Conservation (phyloP, 192 early-diverging fungal genomes). For the Geranomyces variabilis region DNA sequence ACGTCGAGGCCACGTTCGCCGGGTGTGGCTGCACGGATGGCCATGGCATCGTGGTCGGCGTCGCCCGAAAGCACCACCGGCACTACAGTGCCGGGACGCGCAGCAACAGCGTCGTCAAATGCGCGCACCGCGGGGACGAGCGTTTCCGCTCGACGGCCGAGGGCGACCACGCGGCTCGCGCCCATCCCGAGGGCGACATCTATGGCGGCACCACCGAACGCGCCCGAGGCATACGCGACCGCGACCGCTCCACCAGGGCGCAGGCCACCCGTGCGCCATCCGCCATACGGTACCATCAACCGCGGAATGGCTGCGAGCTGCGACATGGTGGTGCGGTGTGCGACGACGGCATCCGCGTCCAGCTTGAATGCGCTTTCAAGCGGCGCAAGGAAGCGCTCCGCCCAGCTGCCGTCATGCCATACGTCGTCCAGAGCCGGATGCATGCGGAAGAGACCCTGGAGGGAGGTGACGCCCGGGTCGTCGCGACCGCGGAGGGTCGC, state of each 20-base stretch:
- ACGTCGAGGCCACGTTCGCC: too few species aligned
- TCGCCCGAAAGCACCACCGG: not conserved
- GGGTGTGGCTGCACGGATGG: too few species aligned
- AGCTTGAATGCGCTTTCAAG: too few species aligned
- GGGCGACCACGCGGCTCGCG: slow-evolving; percentile 2
- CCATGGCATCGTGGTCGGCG: not conserved
- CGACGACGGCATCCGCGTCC: too few species aligned
- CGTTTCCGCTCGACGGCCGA: not conserved
- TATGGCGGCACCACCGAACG: not conserved
- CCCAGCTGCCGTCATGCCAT: too few species aligned
- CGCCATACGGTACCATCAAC: slow-evolving; percentile 2
- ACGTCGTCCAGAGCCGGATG: too few species aligned
- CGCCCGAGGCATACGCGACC: not conserved
- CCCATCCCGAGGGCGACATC: not conserved
- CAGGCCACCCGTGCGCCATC: not conserved
- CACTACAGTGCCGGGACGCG: too few species aligned
- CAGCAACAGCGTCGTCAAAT: too few species aligned
- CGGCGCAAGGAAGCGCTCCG: too few species aligned
- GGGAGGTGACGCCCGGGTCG: not conserved
- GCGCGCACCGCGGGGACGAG: not conserved
- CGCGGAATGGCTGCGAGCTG: too few species aligned
- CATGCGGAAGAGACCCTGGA: too few species aligned
- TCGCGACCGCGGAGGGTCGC: not conserved
- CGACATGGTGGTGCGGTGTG: too few species aligned
- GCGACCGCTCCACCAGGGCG: not conserved